Evolutionary conservation across 1,284 basidiomycete genomes (phyloP).

Genomic region (Cutaneotrichosporon daszewskae): DNA sequence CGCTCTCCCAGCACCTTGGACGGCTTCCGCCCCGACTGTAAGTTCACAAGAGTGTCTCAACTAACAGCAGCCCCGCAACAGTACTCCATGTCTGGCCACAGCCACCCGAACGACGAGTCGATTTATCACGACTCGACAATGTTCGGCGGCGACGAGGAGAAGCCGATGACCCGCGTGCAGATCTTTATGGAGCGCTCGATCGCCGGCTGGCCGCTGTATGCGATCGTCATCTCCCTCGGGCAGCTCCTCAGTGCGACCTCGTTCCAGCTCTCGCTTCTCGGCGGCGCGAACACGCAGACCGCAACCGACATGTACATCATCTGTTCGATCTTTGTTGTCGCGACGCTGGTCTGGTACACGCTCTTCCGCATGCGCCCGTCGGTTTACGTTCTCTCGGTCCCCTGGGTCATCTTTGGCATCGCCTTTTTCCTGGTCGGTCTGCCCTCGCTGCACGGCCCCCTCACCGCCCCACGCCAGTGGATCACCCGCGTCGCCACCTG

Average conservation of each 20-base stretch:
- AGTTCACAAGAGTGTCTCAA: constrained; percentile 39
- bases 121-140: constrained; percentile 51
- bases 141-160: constrained; percentile 52
- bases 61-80: constrained; percentile 20
- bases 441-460: constrained; percentile 64
- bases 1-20: constrained; percentile 57
- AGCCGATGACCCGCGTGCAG: constrained; percentile 71
- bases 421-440: constrained; percentile 86
- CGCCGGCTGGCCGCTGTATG: constrained; percentile 80
- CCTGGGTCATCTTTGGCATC: constrained; percentile 81
- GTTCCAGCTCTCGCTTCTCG: constrained; percentile 84
- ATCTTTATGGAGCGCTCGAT: constrained; percentile 71
- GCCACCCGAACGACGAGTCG: constrained; percentile 38
- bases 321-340: constrained; percentile 73
- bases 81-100: constrained; percentile 44
- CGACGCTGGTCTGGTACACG: constrained; percentile 82
- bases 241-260: constrained; percentile 67
- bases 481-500: constrained; percentile 75
- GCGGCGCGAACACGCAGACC: constrained; percentile 75
- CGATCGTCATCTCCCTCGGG: constrained; percentile 76
- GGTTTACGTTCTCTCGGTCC: constrained; percentile 72
- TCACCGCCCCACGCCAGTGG: constrained; percentile 59
- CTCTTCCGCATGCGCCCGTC: constrained; percentile 83
- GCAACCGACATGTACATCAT: constrained; percentile 82
- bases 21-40: constrained; percentile 67